These are phyloP conservation scores for Rhizopogon salebrosus DNA, from an alignment of 768 basidiomycete species.

Conservation along the genomic window DNA sequence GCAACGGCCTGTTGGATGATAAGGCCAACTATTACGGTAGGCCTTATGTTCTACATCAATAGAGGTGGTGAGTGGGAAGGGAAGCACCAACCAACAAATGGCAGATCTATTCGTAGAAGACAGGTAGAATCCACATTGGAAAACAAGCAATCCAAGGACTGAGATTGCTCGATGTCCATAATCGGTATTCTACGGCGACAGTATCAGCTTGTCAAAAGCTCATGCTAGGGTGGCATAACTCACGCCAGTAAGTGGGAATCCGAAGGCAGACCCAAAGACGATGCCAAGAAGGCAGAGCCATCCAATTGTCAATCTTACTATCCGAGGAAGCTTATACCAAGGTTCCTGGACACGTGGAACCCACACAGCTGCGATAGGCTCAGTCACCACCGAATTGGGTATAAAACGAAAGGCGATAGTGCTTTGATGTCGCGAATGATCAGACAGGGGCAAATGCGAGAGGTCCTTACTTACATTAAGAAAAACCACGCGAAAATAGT, in stretches of 20 bases:
- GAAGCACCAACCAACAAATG: constrained; percentile 60
- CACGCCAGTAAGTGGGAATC: constrained; percentile 59
- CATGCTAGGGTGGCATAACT: constrained; percentile 12
- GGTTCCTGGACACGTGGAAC: constrained; percentile 57
- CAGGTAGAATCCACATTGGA: constrained; percentile 72
- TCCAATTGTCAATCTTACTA: constrained; percentile 57
- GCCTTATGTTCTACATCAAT: constrained; percentile 69
- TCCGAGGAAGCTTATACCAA: constrained; percentile 55
- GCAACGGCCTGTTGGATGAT: constrained; percentile 84
- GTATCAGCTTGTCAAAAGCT: constrained; percentile 10
- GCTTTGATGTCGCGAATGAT: constrained; percentile 24
- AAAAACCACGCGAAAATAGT: constrained; percentile 83
- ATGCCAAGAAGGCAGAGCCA: constrained; percentile 75
- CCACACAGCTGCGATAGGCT: constrained; percentile 74
- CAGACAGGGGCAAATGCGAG: background rate
- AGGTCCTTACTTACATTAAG: constrained; percentile 45
- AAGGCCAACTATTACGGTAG: constrained; percentile 83
- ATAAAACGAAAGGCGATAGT: constrained; percentile 84
- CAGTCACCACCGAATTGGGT: constrained; percentile 62
- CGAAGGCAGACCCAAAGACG: constrained; percentile 84
- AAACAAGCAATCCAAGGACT: constrained; percentile 72
- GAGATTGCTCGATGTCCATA: constrained; percentile 81
- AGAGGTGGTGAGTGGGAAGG: constrained; percentile 40
- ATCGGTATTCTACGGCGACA: constrained; percentile 42
- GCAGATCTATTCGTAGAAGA: constrained; percentile 57